Conservation (phyloP, 2,329 filamentous ascomycete genomes). For the Allantophomopsis lycopodina region DNA sequence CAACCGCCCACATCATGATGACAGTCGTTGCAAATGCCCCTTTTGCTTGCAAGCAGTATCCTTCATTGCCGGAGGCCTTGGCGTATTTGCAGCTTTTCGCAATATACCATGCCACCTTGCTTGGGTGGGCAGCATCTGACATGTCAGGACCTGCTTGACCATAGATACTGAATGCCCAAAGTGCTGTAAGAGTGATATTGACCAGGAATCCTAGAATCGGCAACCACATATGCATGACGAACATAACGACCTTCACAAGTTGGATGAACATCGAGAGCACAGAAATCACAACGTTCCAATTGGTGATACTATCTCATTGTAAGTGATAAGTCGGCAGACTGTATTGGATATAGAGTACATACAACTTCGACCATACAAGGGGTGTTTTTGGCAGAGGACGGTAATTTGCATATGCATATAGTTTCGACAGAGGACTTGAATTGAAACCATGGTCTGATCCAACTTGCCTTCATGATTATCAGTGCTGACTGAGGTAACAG, state of each 20-base stretch:
- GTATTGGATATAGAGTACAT: conserved; percentile 22
- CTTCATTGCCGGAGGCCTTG: conserved; percentile 32
- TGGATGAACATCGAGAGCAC: conserved; percentile 66
- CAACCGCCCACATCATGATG: conserved; percentile 49
- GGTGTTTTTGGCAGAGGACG: conserved; percentile 45
- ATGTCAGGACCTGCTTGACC: conserved; percentile 64
- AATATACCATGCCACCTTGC: conserved; percentile 61
- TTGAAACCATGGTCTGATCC: conserved; percentile 61
- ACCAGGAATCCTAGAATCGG: conserved; percentile 48
- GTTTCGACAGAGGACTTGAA: conserved; percentile 52
- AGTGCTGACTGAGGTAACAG: too few relatives aligned
- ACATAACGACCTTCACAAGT: conserved; percentile 53
- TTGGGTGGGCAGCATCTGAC: conserved; percentile 47
- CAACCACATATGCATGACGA: conserved; percentile 58
- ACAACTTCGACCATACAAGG: conserved; percentile 63
- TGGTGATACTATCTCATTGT: conserved; percentile 44
- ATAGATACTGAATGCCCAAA: conserved; percentile 54
- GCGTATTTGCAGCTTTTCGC: conserved; percentile 53
- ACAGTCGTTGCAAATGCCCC: conserved; percentile 49
- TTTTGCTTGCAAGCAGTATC: conserved; percentile 56
- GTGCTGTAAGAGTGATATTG: conserved; percentile 39
- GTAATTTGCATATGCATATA: conserved; percentile 66
- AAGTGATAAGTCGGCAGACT: neutral
- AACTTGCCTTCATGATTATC: conserved; percentile 26
- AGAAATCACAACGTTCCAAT: conserved; percentile 65